Conservation (phyloP, 495 filamentous ascomycete genomes). For the Aspergillus ellipticus region DNA sequence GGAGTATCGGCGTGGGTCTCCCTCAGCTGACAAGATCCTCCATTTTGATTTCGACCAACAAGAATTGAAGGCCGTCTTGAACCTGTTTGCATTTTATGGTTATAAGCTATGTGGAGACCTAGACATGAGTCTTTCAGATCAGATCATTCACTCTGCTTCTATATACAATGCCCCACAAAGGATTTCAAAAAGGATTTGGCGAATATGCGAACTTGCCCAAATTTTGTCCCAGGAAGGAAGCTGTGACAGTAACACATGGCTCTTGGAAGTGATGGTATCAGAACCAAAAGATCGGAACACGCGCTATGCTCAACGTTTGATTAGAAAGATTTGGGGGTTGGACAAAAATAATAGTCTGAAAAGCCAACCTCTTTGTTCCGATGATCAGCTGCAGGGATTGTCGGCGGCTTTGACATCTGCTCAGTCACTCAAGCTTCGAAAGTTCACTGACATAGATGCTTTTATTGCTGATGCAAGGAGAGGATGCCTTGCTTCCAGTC, state of each 20-base stretch:
- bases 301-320: neutral
- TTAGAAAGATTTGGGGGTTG: neutral
- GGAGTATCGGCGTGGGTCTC: neutral
- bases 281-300: neutral
- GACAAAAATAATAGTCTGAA: neutral
- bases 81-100: constrained; percentile 9
- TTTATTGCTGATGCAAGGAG: constrained; percentile 19
- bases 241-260: neutral
- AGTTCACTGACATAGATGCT: constrained; percentile 9
- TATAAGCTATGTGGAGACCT: neutral
- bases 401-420: constrained; percentile 7
- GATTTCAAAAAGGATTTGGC: constrained; percentile 5
- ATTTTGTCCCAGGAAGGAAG: neutral
- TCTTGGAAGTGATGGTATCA: neutral
- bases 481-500: constrained; percentile 12
- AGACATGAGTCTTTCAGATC: constrained; percentile 17
- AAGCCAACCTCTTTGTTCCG: neutral
- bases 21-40: neutral
- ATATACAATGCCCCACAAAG: neutral
- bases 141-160: constrained; percentile 12
- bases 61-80: constrained; percentile 16
- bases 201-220: constrained; percentile 11
- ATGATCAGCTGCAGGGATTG: constrained; percentile 1
- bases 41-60: constrained; percentile 18
- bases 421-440: constrained; percentile 8